A percentile compares a stretch with the other conserved stretches of the same genome.
These are phyloP conservation scores for Fusarium sp. DNA, from an alignment of 2,329 filamentous ascomycete genomes.

Conservation along the genomic window DNA sequence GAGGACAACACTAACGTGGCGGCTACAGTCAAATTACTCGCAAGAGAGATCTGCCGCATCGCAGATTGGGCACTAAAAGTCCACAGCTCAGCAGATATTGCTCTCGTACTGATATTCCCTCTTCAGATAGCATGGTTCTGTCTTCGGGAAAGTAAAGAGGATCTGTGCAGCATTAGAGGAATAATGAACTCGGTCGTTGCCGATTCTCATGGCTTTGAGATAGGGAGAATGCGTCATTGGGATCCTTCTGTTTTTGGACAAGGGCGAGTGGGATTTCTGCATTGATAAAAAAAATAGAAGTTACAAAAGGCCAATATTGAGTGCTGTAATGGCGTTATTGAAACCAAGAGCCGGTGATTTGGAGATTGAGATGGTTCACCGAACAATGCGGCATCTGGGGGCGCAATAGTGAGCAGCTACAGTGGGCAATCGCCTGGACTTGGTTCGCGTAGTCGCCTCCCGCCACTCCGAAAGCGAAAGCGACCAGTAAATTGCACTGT, in stretches of 20 bases:
- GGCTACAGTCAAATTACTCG: not conserved
- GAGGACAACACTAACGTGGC: not conserved
- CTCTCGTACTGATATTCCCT: constrained; percentile 20
- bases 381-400: no score
- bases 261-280: constrained; percentile 20
- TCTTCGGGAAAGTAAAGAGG: constrained; percentile 2
- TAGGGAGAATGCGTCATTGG: constrained; percentile 29
- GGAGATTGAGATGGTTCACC: no score
- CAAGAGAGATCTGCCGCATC: constrained; percentile 24
- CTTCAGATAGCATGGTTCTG: constrained; percentile 32
- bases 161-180: not conserved
- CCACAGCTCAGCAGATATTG: constrained; percentile 1
- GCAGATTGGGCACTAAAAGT: constrained; percentile 8
- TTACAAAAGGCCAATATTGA: no score
- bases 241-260: not conserved
- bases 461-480: not conserved
- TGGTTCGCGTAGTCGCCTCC: not conserved
- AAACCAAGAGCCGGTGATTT: no score
- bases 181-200: constrained; percentile 27
- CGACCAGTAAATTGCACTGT: not conserved
- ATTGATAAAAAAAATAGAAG: not conserved
- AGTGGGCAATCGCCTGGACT: not conserved
- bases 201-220: constrained; percentile 26
- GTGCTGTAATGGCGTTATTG: no score
- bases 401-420: no score